A percentile compares a stretch with the other conserved stretches of the same genome.
Evolutionary conservation across 2,329 filamentous ascomycete genomes (phyloP).

Genomic region (Claviceps spartinae): DNA sequence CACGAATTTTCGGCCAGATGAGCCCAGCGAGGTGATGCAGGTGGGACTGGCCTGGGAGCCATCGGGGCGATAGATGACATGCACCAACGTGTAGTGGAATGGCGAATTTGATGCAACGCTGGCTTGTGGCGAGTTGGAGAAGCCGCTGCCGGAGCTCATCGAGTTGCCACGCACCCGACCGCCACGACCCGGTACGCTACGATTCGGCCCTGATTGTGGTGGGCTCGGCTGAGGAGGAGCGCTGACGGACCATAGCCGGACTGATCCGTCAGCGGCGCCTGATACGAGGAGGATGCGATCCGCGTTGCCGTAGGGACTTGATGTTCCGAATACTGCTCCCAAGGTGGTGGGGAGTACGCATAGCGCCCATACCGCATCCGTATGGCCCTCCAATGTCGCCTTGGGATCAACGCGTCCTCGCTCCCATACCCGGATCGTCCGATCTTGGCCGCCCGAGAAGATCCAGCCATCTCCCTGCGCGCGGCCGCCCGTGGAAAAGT

Average conservation of each 20-base stretch:
- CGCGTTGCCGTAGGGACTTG: conserved; percentile 59
- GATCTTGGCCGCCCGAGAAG: conserved; percentile 92
- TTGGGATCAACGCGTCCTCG: conserved; percentile 88
- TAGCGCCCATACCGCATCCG: conserved; percentile 89
- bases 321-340: conserved; percentile 65
- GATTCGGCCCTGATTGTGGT: conserved; percentile 52
- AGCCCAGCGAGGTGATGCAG: conserved; percentile 79
- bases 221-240: conserved; percentile 76
- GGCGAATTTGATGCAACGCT: conserved; percentile 73
- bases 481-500: conserved; percentile 78
- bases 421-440: conserved; percentile 90
- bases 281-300: conserved; percentile 86
- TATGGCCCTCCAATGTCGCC: conserved; percentile 85
- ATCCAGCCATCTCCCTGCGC: conserved; percentile 93
- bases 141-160: conserved; percentile 86
- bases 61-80: conserved; percentile 64
- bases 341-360: conserved; percentile 81
- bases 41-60: conserved; percentile 63
- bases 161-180: conserved; percentile 80
- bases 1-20: conserved; percentile 75
- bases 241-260: conserved; percentile 90
- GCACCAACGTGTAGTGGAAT: conserved; percentile 78
- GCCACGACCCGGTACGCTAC: conserved; percentile 43
- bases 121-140: conserved; percentile 80
- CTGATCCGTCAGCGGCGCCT: conserved; percentile 77